phyloP scores from a whole-genome alignment of 2,329 filamentous ascomycete species.

The Stylonectria norvegica region DNA sequence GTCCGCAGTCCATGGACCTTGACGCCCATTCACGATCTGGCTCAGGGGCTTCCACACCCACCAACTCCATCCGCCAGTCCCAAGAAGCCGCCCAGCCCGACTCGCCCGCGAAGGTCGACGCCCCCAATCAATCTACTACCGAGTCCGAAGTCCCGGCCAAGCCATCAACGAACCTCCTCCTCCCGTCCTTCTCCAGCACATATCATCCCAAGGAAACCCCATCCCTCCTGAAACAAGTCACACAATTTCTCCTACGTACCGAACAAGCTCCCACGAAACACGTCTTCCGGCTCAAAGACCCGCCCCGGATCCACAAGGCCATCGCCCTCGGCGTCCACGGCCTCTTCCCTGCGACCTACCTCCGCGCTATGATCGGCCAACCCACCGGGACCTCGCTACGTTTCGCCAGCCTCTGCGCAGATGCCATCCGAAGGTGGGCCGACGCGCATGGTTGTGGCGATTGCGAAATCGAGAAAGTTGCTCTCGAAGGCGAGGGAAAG shows the following conservation, averaged over 20 bases:
- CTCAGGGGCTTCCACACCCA: conserved; percentile 23
- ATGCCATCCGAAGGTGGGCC: conserved; percentile 80
- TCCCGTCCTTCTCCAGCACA: conserved; percentile 67
- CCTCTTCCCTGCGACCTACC: conserved; percentile 80
- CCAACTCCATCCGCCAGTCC: conserved; percentile 10
- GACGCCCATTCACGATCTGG: conserved; percentile 36
- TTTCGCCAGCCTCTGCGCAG: conserved; percentile 83
- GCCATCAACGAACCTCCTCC: conserved; percentile 57
- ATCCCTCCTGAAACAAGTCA: conserved; percentile 66
- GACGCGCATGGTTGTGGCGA: conserved; percentile 68
- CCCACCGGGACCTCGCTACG: conserved; percentile 93
- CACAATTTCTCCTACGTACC: conserved; percentile 54
- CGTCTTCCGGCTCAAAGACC: conserved; percentile 66
- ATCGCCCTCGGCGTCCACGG: conserved; percentile 94
- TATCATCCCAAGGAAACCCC: conserved; percentile 66
- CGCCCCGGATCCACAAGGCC: conserved; percentile 75
- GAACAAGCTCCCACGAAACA: conserved; percentile 61
- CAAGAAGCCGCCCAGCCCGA: conserved; percentile 16
- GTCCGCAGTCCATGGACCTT: conserved; percentile 47
- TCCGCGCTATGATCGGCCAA: conserved; percentile 89
- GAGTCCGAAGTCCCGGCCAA: conserved; percentile 46
- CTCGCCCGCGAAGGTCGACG: conserved; percentile 10
- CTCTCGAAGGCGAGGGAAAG: conserved; percentile 90
- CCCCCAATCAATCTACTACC: conserved; percentile 29
- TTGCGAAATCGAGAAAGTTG: conserved; percentile 86